phyloP scores from a whole-genome alignment of 352 stramenopile genomes.

The Saprolegnia diclina region DNA sequence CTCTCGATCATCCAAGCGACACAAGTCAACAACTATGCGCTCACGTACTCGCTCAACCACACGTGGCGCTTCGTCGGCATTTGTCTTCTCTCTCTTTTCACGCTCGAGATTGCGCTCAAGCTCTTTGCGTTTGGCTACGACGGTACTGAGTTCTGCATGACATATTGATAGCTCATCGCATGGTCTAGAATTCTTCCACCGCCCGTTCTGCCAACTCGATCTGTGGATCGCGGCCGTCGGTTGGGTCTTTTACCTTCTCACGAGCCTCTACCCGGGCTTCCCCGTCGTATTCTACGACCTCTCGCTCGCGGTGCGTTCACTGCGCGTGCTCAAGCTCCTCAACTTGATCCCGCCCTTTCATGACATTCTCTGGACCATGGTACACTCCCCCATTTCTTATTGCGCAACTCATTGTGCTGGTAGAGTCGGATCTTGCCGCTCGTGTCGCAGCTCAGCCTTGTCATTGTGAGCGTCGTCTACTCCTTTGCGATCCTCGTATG shows the following conservation, averaged over 20 bases:
- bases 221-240: conserved; percentile 60
- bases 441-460: conserved; percentile 65
- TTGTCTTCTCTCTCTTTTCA: conserved; percentile 62
- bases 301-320: conserved; percentile 59
- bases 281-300: conserved; percentile 76
- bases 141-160: background rate
- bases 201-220: conserved; percentile 75
- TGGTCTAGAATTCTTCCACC: conserved; percentile 49
- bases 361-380: conserved; percentile 78
- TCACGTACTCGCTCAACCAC: conserved; percentile 67
- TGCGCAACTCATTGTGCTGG: background rate
- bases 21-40: conserved; percentile 76
- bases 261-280: conserved; percentile 53
- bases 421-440: conserved; percentile 68
- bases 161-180: background rate
- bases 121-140: conserved; percentile 78
- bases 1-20: conserved; percentile 71
- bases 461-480: conserved; percentile 84
- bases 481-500: conserved; percentile 64
- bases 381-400: background rate
- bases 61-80: conserved; percentile 71
- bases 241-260: conserved; percentile 77
- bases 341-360: conserved; percentile 80
- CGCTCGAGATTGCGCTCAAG: conserved; percentile 64
- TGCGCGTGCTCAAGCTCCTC: conserved; percentile 75